Evolutionary conservation across 2,329 filamentous ascomycete species (phyloP), one percentile per base, ranked within the genome.

Genomic region (Geosmithia morbida): DNA sequence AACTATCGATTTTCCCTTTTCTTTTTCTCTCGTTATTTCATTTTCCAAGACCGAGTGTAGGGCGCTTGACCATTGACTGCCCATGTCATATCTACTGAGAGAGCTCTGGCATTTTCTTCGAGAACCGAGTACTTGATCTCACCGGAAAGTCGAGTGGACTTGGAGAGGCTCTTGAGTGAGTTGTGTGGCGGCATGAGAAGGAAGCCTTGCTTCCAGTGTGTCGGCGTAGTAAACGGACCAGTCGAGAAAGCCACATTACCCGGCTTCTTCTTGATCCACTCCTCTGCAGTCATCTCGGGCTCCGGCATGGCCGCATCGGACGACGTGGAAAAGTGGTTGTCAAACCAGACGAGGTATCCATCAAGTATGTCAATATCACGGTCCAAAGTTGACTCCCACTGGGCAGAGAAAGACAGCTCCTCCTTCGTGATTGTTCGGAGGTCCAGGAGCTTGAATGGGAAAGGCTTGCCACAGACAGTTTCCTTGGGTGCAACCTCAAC

Each of bases 281-380:
- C 70, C 48, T 79, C 69, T 0, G 80, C 77, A 46, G 78, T 76
- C n/a, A 69, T 68, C 50, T 73, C 64, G 29, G 71, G 65, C 8
- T 68, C 52, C 8, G 71, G 68, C 44, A 78, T 66, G 19, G 70
- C 65, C 29, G 71, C 66, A 37, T 71, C 66, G 37, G 73, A 67
- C 0, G 75, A 74, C 10, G 81, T 78, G 53, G 84, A 77, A 65
- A 96, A 96, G 70, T 92, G 92, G 20, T 84, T 90, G 61, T 97
- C 90, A 60, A 96, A 96, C 87, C 89, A 96, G 54, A 95, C 75
- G 14, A 87, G 72, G 62, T 88, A 94, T 4, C 87, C 90, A 59
- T 96, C 87, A n/a, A 96, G 67, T 2, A 71, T 68, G 50, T 85
- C 79, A 48, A 83, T 69, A 51, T 83, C 75, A 43, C 73, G 66